Evolutionary conservation across 768 basidiomycete species (phyloP).

Genomic region (Rhodotorula kratochvilovae): DNA sequence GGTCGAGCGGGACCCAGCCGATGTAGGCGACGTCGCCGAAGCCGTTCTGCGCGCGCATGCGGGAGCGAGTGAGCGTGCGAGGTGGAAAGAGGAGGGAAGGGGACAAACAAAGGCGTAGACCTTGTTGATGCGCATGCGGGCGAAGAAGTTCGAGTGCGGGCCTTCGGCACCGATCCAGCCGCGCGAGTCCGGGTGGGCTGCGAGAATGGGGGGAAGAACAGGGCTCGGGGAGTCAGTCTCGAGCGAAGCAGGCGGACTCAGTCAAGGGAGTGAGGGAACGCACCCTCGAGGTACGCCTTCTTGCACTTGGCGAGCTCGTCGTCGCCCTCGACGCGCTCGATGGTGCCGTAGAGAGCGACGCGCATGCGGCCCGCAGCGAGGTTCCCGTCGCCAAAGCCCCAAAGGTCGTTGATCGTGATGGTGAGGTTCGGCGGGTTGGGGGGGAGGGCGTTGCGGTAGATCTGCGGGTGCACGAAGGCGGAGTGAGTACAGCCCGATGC

Average conservation of each 20-base stretch:
- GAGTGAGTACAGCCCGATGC: no score
- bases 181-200: slow-evolving; percentile 35
- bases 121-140: slow-evolving; percentile 33
- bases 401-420: slow-evolving; percentile 34
- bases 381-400: slow-evolving; percentile 36
- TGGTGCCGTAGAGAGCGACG: slow-evolving; percentile 37
- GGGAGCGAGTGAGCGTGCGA: neutral
- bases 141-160: slow-evolving; percentile 36
- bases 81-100: neutral
- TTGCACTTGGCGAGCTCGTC: slow-evolving; percentile 24
- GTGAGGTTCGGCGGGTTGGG: slow-evolving; percentile 37
- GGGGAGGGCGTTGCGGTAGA: slow-evolving; percentile 39
- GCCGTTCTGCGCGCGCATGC: slow-evolving; percentile 11
- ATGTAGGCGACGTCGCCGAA: slow-evolving; percentile 40
- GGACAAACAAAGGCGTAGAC: slow-evolving; percentile 29
- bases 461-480: slow-evolving; percentile 6
- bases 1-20: slow-evolving; percentile 41
- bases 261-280: neutral
- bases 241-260: no score
- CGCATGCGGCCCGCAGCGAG: slow-evolving; percentile 36
- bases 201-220: no score
- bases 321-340: slow-evolving; percentile 29
- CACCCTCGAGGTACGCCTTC: slow-evolving; percentile 27
- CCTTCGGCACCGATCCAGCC: slow-evolving; percentile 28
- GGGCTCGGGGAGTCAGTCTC: neutral